Evolutionary conservation across 2,329 filamentous ascomycete species (phyloP), one percentile per base, ranked within the genome.

Genomic region (Aaosphaeria arxii): DNA sequence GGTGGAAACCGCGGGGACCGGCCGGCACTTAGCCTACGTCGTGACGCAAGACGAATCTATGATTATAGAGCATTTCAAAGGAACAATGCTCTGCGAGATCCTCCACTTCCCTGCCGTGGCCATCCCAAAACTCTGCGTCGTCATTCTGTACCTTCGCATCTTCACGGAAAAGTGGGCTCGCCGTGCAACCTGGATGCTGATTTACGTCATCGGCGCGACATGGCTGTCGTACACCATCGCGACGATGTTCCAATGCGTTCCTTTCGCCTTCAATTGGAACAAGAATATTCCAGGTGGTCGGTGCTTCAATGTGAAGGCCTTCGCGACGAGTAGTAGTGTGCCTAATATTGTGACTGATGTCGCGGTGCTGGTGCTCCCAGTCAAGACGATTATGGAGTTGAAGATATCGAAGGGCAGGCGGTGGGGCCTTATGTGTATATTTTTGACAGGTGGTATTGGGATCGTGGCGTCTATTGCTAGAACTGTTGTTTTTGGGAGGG

Each of bases 301-400:
- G n/a, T 63, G 61, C 43, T 60, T 62, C 49, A 48, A 64, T 40
- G 33, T 59, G 6, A 29, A 49, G 11, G 43, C 48, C 4, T 63
- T 56, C 33, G 56, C 51, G 28, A 48, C 54, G 33, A 63, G 56
- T 36, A 62, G 55, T 17, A 62, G 58, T 47, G 50, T 63, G 7
- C 62, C 62, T 4, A 64, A 63, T 33, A 60, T 64, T 33, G 44
- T 54, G 6, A 63, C 62, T 7, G 60, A 58, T 49, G 31, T 63
- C 11, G 52, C 48, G 1, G 50, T 63, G 1, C 24, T 64, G 6
- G 11, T 63, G 6, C 44, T 64, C 11, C 60, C 60, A 7, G 48
- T 60, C 7, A 52, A 55, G 13, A 61, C 55, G 4, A 58, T 61
- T 3, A 44, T 57, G 43, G 47, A 49, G 7, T 46, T 64, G 36